Conservation (phyloP, 176 grass and related monocot species). For the Canna indica region DNA sequence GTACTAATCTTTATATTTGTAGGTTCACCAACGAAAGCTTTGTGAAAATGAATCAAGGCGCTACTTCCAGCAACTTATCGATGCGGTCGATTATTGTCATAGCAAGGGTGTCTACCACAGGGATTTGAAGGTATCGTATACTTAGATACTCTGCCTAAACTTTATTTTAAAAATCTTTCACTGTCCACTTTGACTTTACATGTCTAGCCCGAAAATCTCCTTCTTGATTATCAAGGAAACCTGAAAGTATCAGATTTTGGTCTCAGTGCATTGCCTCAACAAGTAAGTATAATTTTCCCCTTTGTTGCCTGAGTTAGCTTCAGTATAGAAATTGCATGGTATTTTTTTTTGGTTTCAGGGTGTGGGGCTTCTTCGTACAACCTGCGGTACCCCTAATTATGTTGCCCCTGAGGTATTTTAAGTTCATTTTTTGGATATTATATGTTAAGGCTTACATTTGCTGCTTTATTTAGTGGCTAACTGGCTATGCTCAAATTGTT, state of each 20-base stretch:
- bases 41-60: slow-evolving; percentile 59
- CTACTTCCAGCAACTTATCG: slow-evolving; percentile 90
- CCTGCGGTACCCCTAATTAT: slow-evolving; percentile 93
- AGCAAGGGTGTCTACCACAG: slow-evolving; percentile 85
- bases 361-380: slow-evolving; percentile 66
- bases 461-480: no score
- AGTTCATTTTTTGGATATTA: not conserved
- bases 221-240: slow-evolving; percentile 69
- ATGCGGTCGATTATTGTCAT: slow-evolving; percentile 90
- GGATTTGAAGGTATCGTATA: slow-evolving; percentile 71
- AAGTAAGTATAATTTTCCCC: slow-evolving; percentile 42
- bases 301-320: slow-evolving; percentile 1
- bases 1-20: not conserved
- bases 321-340: slow-evolving; percentile 1
- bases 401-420: slow-evolving; percentile 78
- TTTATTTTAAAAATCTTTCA: not conserved
- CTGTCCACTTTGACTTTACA: slow-evolving; percentile 20
- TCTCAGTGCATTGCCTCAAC: slow-evolving; percentile 65
- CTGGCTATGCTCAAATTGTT: no score
- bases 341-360: slow-evolving; percentile 40
- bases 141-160: not conserved
- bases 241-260: slow-evolving; percentile 97
- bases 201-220: slow-evolving; percentile 89
- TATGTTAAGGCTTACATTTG: no score
- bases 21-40: slow-evolving; percentile 72